Evolutionary conservation across 2,329 filamentous ascomycete genomes (phyloP), one percentile per base, ranked within the genome.

Genomic region (Aspergillus latus): DNA sequence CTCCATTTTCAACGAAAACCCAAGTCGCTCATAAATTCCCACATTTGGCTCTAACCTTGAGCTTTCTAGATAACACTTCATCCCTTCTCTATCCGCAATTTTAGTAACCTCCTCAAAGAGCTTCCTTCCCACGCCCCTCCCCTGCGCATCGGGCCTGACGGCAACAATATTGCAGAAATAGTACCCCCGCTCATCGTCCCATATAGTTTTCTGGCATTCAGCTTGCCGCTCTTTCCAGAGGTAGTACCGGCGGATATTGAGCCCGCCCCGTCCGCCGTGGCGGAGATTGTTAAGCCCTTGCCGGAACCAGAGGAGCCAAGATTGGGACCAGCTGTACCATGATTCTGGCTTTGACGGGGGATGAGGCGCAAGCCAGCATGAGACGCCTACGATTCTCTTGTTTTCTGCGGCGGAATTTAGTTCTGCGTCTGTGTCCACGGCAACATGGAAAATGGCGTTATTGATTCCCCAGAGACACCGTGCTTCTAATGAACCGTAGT

Each of bases 151-250:
- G 0, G 87, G 87, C n/a, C 82, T 68, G 1, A 90, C 87, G 0
- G 88, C 87, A 68, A 90, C 86, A 57, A 90, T 89, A 65, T 91
- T 91, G 61, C 88, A 86, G 63, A 90, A 90, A 66, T 89, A 90
- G 64, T 90, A 90, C 0, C 88, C 88, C n/a, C 78, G 76, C 0
- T 81, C 78, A 61, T 88, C 86, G 0, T 78, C 83, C 88, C 88
- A 90, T 5, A 89, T 75, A 49, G 83, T 75, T 1, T 74, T 72
- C 59, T 90, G 88, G 1, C 82, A 86, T 50, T 84, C 78, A 0
- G 81, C 78, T 70, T 91, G 88, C 3, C 82, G 79, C n/a, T 78
- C 78, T 66, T 90, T 90, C 87, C 87, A 90, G 65, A 90, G 88
- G 73, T 84, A 88, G 67, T 90, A 90, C 9, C 88, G 81, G 71